Base-by-base conservation (phyloP, 352 stramenopile species). In the Pythium phragmiticola region DNA sequence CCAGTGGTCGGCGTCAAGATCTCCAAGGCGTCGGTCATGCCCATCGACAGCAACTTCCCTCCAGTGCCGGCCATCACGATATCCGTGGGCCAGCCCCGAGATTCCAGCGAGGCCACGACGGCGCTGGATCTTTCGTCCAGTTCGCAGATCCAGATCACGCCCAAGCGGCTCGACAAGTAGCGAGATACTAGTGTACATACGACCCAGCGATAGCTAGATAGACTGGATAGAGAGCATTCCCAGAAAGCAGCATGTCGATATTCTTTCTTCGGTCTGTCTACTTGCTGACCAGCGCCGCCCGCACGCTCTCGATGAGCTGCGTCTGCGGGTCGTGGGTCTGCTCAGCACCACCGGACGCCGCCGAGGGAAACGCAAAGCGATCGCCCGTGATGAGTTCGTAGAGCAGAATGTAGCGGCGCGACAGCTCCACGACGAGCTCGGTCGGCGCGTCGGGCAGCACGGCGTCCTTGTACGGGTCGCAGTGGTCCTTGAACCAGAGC, bases 311-410 rank as follows among this genome's bases (percentile, higher is more conserved):
- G 4, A 86, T 65, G 7, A 90, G 68, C 50, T 84, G 63, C 28
- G 87, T 57, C 77, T 79, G 50, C 57, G 74, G 51, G 47, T 43
- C 19, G 16, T n/a, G 19, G 0, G 39, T n/a, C 11, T 41, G 7
- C 8, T 13, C 36, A 1, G 36, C 36, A 41, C 36, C 36, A 41
- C 36, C 13, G 13, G 50, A 51, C 1, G 59, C 60, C 0, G 42
- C 56, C 14, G 69, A 54, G 17, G 81, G 82, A 68, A 98, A 98
- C 43, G 87, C 78, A 73, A 99, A 99, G 14, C 80, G 65, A 34
- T 98, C 80, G 63, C 96, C 96, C 49, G 98, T 99, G 71, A 99
- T 99, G 54, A 98, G 96, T 75, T 99, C 97, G 80, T 98, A 99
- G 19, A 99, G 87, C 70, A 98, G 77, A 59, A 99, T 98, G 82